phyloP scores from a whole-genome alignment of 106 monocot genomes.

The Gastrodia elata region DNA sequence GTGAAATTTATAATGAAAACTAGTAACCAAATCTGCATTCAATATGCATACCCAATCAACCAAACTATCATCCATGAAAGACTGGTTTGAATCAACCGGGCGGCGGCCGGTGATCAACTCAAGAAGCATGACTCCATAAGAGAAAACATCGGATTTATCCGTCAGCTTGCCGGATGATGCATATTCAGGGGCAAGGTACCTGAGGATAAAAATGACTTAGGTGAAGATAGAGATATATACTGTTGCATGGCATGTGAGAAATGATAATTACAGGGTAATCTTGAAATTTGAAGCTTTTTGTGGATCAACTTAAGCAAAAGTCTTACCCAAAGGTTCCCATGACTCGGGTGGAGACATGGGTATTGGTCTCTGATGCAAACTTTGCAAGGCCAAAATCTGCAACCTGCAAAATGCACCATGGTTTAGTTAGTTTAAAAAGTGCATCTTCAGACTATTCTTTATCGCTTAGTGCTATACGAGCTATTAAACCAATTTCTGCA shows the following conservation, averaged over 20 bases:
- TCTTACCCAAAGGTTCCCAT: slow-evolving; percentile 14
- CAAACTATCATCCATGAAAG: slow-evolving; percentile 51
- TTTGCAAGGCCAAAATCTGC: slow-evolving; percentile 20
- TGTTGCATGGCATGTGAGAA: too few relatives aligned
- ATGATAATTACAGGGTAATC: not conserved
- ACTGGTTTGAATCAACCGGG: slow-evolving; percentile 32
- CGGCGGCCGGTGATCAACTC: slow-evolving; percentile 47
- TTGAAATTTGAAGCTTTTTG: not conserved
- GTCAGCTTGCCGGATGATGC: slow-evolving; percentile 25
- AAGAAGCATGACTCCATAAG: slow-evolving; percentile 47
- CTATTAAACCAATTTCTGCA: too few relatives aligned
- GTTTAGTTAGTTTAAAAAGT: not conserved
- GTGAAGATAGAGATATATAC: not conserved
- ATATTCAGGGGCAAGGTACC: slow-evolving; percentile 20
- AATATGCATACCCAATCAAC: slow-evolving; percentile 43
- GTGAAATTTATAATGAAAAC: not conserved
- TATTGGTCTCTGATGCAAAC: slow-evolving; percentile 12
- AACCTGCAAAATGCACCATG: slow-evolving; percentile 11
- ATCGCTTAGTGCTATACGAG: too few relatives aligned
- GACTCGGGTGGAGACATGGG: slow-evolving; percentile 13
- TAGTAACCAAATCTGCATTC: not conserved
- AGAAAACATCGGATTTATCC: slow-evolving; percentile 26
- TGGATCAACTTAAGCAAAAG: not conserved
- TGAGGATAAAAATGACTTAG: slow-evolving; percentile 15
- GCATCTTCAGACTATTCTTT: too few relatives aligned